Evolutionary conservation across 768 basidiomycete genomes (phyloP), one percentile per base, ranked within the genome.

Genomic region (Rubroboletus pulcherrimus): DNA sequence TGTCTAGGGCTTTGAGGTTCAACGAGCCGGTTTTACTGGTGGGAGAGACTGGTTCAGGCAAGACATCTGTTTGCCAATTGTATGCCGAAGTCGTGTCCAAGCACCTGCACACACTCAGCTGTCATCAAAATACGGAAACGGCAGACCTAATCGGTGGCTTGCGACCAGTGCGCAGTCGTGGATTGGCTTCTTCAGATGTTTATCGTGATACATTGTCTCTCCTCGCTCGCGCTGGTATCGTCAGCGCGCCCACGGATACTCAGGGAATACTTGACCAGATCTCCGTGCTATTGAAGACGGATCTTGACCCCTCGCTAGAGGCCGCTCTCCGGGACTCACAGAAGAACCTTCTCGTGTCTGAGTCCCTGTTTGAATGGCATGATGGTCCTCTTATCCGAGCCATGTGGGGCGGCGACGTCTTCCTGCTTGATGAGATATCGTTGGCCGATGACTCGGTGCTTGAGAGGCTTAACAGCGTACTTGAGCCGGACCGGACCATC

Each of bases 101-200:
- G 64, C 74, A 69, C 35, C 76, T 99, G 29, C 75, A 87, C 61
- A 78, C 84, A 5, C 81, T 99, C 59, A 98, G 92, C 62, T 98
- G 97, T 65, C 97, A 99, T 68, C 94, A 97, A 71, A 98, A 97
- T 66, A 98, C 95, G 29, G 97, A 99, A 74, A 97, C 96, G 0
- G 92, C 95, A 11, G 97, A 99, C 68, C 77, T 99, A 24, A 91
- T 98, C 49, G 97, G 97, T 19, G 91, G 93, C 37, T 81, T 97
- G 61, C 82, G 96, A 34, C 96, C 96, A 6, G 75, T 92, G 11
- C 85, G 96, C 31, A 92, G 91, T 71, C 84, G 90, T 21, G 74
- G 76, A 19, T 71, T 81, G 5, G 55, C 78, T 11, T 81, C 84
- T 60, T 77, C 77, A 1, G 81, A 84, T 33, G 69, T 80, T 10